A percentile compares a stretch with the other conserved stretches of the same genome.
Evolutionary conservation across 108 stramenopile genomes (phyloP).

Genomic region (Stephanodiscus triporus): DNA sequence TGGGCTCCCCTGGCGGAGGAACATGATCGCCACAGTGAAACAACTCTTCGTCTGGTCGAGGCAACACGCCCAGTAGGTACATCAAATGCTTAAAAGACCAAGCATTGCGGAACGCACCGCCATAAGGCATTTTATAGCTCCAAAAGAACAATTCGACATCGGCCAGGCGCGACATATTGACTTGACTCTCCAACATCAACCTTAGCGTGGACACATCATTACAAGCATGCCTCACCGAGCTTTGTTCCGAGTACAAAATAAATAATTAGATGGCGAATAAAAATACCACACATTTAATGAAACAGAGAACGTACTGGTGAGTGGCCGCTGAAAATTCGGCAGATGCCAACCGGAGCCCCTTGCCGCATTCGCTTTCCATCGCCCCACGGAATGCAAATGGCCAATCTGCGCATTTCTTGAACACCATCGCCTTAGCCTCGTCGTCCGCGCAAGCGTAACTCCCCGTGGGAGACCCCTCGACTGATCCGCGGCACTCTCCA

Average conservation of each 20-base stretch:
- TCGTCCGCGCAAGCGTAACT: conserved; percentile 60
- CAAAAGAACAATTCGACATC: conserved; percentile 79
- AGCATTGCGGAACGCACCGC: conserved; percentile 72
- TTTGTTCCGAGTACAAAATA: neutral
- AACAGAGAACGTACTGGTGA: conserved; percentile 43
- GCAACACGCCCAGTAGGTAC: conserved; percentile 59
- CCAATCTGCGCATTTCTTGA: conserved; percentile 59
- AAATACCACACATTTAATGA: neutral
- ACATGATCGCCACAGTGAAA: conserved; percentile 54
- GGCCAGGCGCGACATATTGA: conserved; percentile 49
- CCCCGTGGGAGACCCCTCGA: conserved; percentile 62
- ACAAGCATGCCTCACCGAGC: conserved; percentile 65
- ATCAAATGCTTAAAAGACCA: conserved; percentile 78
- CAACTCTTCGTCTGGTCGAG: conserved; percentile 56
- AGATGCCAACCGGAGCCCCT: conserved; percentile 57
- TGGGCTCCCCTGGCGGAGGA: conserved; percentile 37
- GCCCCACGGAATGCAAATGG: conserved; percentile 55
- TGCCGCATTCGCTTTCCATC: conserved; percentile 55
- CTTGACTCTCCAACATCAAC: conserved; percentile 56
- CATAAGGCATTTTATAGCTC: conserved; percentile 80
- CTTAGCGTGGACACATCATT: conserved; percentile 61
- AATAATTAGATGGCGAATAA: neutral
- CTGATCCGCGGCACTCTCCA: conserved; percentile 57
- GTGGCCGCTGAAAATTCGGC: conserved; percentile 79
- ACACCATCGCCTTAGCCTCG: conserved; percentile 24